Evolutionary conservation across 352 stramenopile species (phyloP), one percentile per base, ranked within the genome.

Genomic region (Lagenidium giganteum): DNA sequence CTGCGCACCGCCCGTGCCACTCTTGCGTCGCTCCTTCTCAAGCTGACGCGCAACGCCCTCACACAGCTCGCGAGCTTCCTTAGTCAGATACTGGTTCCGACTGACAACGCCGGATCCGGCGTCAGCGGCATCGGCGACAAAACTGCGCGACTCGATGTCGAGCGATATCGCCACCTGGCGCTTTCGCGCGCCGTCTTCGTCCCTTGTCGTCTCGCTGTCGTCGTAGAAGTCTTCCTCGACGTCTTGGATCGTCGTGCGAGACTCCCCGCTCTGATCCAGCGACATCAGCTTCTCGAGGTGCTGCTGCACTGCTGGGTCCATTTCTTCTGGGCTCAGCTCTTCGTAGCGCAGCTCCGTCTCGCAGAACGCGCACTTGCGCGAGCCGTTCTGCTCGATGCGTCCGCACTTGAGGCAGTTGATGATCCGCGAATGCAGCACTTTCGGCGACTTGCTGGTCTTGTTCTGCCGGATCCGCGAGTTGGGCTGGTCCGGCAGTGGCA

Each of bases 331-430:
- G 6, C 62, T 59, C 5, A 72, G 33, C 42, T 65, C 58, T 28
- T 75, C 70, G 42, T 89, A 89, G 14, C 42, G 64, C 23, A 89
- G 54, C 46, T 83, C 68, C 3, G 57, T 50, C 18, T 66, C 61
- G 41, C 77, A 89, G 44, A 85, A 87, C 9, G 24, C 45, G 45
- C 77, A 89, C 38, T 57, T 49, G 13, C 67, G 66, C 8, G 47
- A 59, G 39, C 58, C 69, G 33, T 87, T 85, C 54, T 67, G 57
- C 61, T 89, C 77, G 47, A 89, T 81, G 27, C 57, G 53, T 5
- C 77, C 77, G 39, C 77, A 89, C 14, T 65, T 57, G 26, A 89
- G 52, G 42, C 77, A 89, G 52, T 89, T 89, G 47, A 84, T 83
- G 33, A 87, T 63, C 18, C 61, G 69, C 28, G 61, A 49, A 44